A percentile compares a stretch with the other conserved stretches of the same genome.
Evolutionary conservation across 1,139 yeast species (phyloP).

Genomic region (Zhuliangozyma parablackwelliae): DNA sequence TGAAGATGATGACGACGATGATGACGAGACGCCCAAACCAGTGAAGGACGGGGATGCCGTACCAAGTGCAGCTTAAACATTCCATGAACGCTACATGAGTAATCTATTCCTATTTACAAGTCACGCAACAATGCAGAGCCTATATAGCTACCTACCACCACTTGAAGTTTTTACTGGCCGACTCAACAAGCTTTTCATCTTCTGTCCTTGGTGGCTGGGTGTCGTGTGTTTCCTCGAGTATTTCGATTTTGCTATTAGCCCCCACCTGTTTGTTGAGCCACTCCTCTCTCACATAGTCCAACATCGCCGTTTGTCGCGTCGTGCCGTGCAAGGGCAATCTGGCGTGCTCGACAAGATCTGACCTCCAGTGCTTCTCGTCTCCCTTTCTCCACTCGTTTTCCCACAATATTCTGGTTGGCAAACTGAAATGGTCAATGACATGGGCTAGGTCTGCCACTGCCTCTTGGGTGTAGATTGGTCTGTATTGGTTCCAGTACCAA

Average conservation of each 20-base stretch:
- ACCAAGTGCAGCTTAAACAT: too few species aligned
- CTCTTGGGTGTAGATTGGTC: conserved; percentile 90
- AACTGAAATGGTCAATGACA: conserved; percentile 59
- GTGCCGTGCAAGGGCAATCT: conserved; percentile 58
- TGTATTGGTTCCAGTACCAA: conserved; percentile 81
- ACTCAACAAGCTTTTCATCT: too few species aligned
- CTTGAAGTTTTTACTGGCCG: too few species aligned
- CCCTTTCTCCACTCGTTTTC: conserved; percentile 87
- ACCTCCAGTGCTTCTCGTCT: conserved; percentile 61
- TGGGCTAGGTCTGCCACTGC: conserved; percentile 83
- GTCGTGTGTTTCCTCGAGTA: too few species aligned
- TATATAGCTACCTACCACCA: too few species aligned
- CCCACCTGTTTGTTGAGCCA: conserved; percentile 19
- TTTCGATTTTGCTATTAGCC: not conserved
- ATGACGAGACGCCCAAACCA: too few species aligned
- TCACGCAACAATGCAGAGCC: too few species aligned
- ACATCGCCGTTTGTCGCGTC: conserved; percentile 58
- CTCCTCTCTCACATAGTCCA: conserved; percentile 53
- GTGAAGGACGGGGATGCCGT: too few species aligned
- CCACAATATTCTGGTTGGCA: conserved; percentile 63
- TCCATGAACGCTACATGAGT: too few species aligned
- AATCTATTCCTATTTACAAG: too few species aligned
- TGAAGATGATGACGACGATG: conserved; percentile 21
- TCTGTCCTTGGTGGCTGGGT: too few species aligned
- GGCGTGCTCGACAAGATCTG: conserved; percentile 52